Evolutionary conservation across 108 stramenopile genomes (phyloP), one percentile per base, ranked within the genome.

Genomic region (Cyclotella cryptica): DNA sequence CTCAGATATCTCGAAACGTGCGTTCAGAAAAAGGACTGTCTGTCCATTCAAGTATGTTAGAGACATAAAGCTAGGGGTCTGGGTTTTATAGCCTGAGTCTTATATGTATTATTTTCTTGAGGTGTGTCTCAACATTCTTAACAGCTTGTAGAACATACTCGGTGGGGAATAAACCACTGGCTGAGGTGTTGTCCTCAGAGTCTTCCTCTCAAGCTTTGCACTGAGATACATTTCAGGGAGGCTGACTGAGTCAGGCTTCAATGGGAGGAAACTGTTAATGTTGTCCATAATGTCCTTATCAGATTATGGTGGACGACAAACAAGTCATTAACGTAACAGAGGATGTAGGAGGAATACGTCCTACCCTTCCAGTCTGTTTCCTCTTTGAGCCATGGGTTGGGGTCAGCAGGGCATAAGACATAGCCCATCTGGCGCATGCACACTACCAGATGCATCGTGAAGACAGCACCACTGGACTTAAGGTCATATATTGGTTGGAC

Each of bases 321-420:
- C 8, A 74, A 10, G 22, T 65, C 62, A 15, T 71, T 54, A 29
- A 77, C 60, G 42, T 73, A 72, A 44, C 30, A 45, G 3, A 86
- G 58, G 35, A 87, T 72, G 57, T 84, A 78, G 15, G 85, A 40
- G 40, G 75, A 87, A 45, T 84, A 85, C 2, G 4, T 0, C 27
- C 12, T 35, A 0, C 61, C 73, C 14, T 66, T 30, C 18, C 15
- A n/a, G 35, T 63, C 27, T 11, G 24, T 51, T 12, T 28, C 42
- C 4, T 47, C 39, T 13, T 74, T 57, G 30, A 80, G 42, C 82
- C 83, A 88, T 9, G 86, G 83, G 62, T 86, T 75, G 21, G 83
- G 71, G 64, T 84, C 79, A 5, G 84, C 84, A 0, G 24, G 35
- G 27, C 76, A 78, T 0, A 62, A 27, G 0, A 0, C 12, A 27